These are phyloP conservation scores for Hysterium pulicare DNA, from an alignment of 2,329 filamentous ascomycete species.

Conservation along the genomic window DNA sequence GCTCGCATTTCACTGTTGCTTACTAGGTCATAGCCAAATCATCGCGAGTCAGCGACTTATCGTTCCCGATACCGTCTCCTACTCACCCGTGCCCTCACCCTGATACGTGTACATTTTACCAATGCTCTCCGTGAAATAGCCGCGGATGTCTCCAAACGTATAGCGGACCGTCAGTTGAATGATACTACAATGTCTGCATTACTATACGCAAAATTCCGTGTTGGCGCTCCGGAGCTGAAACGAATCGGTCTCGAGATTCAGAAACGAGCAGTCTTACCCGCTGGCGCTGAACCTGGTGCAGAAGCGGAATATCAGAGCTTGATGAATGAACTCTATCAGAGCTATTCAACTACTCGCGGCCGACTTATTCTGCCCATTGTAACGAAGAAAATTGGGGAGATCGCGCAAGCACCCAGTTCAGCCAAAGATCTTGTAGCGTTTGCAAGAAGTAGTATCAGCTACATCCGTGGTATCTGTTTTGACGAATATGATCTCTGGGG, in stretches of 20 bases:
- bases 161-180: conserved; percentile 64
- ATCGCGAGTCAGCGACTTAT: conserved; percentile 84
- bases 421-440: conserved; percentile 63
- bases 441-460: conserved; percentile 62
- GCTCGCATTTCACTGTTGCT: neutral
- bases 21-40: conserved; percentile 57
- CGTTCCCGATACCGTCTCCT: conserved; percentile 82
- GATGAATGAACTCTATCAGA: conserved; percentile 63
- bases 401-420: conserved; percentile 57
- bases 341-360: conserved; percentile 58
- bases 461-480: conserved; percentile 62
- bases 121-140: conserved; percentile 60
- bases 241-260: conserved; percentile 65
- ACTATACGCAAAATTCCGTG: conserved; percentile 68
- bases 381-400: conserved; percentile 57
- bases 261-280: conserved; percentile 59
- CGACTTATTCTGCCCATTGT: conserved; percentile 60
- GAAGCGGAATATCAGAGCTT: conserved; percentile 65
- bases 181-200: conserved; percentile 70
- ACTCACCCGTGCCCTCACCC: conserved; percentile 64
- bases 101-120: conserved; percentile 65
- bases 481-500: conserved; percentile 67
- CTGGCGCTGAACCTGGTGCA: conserved; percentile 56
- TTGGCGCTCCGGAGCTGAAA: conserved; percentile 64
- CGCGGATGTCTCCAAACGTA: conserved; percentile 60